Conservation (phyloP, 768 basidiomycete genomes). For the Russula lepida region DNA sequence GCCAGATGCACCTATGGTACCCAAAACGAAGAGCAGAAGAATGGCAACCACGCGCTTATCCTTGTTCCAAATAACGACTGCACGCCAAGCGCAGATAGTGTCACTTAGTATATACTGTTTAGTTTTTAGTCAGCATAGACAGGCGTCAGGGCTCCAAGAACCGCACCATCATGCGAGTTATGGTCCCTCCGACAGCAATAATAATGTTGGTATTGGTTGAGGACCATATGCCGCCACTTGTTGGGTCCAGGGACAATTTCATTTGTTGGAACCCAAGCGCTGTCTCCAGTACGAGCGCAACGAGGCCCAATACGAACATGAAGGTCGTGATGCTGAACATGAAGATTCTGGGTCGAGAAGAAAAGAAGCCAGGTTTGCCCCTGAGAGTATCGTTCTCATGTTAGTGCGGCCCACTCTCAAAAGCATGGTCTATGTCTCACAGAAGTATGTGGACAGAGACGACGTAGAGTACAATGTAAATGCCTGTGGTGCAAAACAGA, state of each 20-base stretch:
- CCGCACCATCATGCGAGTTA: conserved; percentile 8
- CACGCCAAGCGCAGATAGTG: conserved; percentile 15
- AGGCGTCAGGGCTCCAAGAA: neutral
- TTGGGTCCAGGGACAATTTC: neutral
- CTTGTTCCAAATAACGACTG: conserved; percentile 11
- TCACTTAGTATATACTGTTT: conserved; percentile 13
- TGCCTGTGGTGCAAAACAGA: neutral
- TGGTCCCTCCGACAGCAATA: neutral
- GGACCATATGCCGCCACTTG: conserved; percentile 3
- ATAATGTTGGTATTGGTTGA: neutral
- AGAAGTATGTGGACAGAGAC: conserved; percentile 12
- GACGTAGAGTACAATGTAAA: conserved; percentile 2
- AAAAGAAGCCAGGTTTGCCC: conserved; percentile 2
- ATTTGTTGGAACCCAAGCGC: conserved; percentile 8
- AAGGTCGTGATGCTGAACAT: conserved; percentile 15
- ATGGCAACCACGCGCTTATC: conserved; percentile 11
- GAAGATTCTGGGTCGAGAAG: conserved; percentile 7
- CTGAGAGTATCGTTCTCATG: neutral
- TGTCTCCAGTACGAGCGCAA: conserved; percentile 9
- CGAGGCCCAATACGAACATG: conserved; percentile 7
- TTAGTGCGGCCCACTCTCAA: neutral
- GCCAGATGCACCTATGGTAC: neutral
- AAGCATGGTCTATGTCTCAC: neutral
- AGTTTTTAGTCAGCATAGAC: neutral
- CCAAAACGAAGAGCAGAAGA: conserved; percentile 7